Evolutionary conservation across 805 yeast species (phyloP).

Genomic region (Candida incommunis): DNA sequence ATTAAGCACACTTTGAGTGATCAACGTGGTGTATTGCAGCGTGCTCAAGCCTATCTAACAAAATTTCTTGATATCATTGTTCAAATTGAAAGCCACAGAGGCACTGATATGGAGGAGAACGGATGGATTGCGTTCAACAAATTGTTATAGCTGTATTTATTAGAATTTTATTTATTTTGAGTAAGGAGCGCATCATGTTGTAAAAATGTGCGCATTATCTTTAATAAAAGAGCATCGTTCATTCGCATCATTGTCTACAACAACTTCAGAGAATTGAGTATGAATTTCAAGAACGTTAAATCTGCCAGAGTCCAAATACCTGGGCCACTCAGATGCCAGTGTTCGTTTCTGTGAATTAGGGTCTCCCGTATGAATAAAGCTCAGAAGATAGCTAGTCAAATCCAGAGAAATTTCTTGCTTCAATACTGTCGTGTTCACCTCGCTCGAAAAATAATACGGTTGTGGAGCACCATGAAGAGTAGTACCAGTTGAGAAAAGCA

Average conservation of each 20-base stretch:
- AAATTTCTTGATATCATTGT: constrained; percentile 5
- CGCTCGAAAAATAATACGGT: constrained; percentile 3
- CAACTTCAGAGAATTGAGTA: neutral
- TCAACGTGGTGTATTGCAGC: constrained; percentile 2
- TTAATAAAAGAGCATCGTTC: neutral
- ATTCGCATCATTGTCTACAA: neutral
- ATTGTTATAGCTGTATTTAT: neutral
- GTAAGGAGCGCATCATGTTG: neutral
- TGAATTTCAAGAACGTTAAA: neutral
- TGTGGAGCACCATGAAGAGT: constrained; percentile 5
- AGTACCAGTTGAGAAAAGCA: constrained; percentile 5
- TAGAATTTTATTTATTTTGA: neutral
- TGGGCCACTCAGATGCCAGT: neutral
- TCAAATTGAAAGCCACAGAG: constrained; percentile 5
- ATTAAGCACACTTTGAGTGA: constrained; percentile 3
- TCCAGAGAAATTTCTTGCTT: neutral
- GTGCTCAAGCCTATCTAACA: constrained; percentile 6
- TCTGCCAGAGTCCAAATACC: neutral
- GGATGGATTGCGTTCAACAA: constrained; percentile 6
- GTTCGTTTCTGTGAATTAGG: neutral
- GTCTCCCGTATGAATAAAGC: neutral
- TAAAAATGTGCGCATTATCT: neutral
- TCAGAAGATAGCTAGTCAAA: neutral
- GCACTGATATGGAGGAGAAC: constrained; percentile 5
- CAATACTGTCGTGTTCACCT: neutral